Evolutionary conservation across 306 rosid genomes (phyloP), one percentile per base, ranked within the genome.

Genomic region (Quercus glauca): DNA sequence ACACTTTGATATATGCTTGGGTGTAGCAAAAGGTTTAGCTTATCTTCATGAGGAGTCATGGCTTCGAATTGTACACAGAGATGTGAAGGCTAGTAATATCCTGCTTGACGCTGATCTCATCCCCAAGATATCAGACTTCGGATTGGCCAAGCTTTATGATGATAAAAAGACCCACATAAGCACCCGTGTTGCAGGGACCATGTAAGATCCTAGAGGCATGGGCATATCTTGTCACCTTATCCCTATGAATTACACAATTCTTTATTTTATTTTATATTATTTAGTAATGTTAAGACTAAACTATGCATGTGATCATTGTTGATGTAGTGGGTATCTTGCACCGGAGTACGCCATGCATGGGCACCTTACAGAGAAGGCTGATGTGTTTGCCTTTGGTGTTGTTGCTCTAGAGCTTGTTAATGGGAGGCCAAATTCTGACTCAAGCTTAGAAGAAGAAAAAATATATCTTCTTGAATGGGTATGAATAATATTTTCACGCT

Each of bases 311-410:
- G 33, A 55, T 81, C 61, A 58, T 37, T 79, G 11, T 3, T 55
- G 63, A 51, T 88, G 80, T 59, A 94, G 97, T 67, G 98, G 96
- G 55, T 92, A 92, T 83, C 92, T 90, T 85, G 94, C 97, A 72
- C 96, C 94, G 17, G 93, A 92, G 77, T 94, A 89, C 71, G 92
- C 98, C 72, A 89, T 94, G 98, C 91, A 91, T 25, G 97, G 98
- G 52, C 96, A 89, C 86, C 90, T 92, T 6, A 94, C 97, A 0
- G 91, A 94, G 85, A 94, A 94, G 83, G 93, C 92, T 0, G 96
- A 92, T 69, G 93, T 94, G 19, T 94, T 92, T 83, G 87, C 96
- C 35, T 92, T 94, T 75, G 97, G 98, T 5, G 93, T 94, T 77
- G 90, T 94, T 79, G 97, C 91, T 77, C 81, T 90, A 6, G 97